A percentile compares a stretch with the other conserved stretches of the same genome.
phyloP scores from a whole-genome alignment of 176 grass and related monocot species.

The Oryza meyeriana region DNA sequence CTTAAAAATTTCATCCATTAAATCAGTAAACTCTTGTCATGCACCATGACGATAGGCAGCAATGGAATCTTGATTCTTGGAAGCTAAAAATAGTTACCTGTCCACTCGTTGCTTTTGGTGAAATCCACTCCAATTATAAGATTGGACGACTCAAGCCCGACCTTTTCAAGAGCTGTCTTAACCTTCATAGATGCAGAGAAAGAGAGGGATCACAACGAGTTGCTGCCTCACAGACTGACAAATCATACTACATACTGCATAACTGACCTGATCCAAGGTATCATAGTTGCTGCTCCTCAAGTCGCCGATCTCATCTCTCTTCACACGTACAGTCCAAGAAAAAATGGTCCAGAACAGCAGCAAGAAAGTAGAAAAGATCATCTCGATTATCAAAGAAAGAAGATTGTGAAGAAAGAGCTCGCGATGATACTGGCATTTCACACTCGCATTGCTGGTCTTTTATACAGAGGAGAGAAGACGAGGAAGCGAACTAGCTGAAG shows the following conservation, averaged over 20 bases:
- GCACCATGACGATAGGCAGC: not conserved
- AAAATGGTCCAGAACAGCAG: conserved; percentile 1
- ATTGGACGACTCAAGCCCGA: conserved; percentile 52
- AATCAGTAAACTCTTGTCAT: not conserved
- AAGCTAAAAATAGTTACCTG: conserved; percentile 28
- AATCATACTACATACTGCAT: not conserved
- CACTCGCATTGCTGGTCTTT: not conserved
- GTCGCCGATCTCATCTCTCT: not conserved
- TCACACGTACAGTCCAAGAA: not conserved
- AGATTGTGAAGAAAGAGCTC: not conserved
- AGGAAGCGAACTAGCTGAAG: not conserved
- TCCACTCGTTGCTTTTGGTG: conserved; percentile 65
- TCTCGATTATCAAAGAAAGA: not conserved
- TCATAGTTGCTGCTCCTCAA: not conserved
- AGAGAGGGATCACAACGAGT: not conserved
- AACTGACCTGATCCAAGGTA: conserved; percentile 13
- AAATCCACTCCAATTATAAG: conserved; percentile 62
- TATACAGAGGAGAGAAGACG: not conserved
- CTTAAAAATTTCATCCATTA: not conserved
- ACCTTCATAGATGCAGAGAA: conserved; percentile 16
- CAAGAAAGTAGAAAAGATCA: conserved; percentile 32
- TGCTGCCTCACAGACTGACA: not conserved
- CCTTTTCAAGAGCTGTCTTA: conserved; percentile 13
- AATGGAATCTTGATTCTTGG: not conserved
- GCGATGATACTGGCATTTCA: not conserved